Evolutionary conservation across 331 rosid species (phyloP).

Genomic region (Phaseolus coccineus): DNA sequence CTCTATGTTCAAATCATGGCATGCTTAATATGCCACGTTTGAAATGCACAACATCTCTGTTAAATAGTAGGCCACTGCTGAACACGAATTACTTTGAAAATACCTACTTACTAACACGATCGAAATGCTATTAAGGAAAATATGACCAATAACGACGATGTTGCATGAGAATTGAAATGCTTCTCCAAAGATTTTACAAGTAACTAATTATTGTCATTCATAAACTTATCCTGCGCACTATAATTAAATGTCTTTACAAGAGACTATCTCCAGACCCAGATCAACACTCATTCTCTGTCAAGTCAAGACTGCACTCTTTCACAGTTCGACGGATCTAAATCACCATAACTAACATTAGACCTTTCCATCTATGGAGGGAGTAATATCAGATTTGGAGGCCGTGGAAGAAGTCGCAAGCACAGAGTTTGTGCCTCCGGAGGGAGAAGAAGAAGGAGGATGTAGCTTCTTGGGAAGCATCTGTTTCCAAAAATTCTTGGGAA

Average conservation of each 20-base stretch:
- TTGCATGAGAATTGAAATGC: slow-evolving; percentile 32
- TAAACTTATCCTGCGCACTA: slow-evolving; percentile 42
- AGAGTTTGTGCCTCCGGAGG: slow-evolving; percentile 82
- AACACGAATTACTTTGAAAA: not conserved
- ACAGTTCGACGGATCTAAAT: slow-evolving; percentile 11
- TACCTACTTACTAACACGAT: slow-evolving; percentile 24
- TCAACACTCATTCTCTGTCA: slow-evolving; percentile 3
- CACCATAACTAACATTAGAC: slow-evolving; percentile 51
- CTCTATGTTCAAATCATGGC: no score
- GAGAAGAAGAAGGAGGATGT: slow-evolving; percentile 83
- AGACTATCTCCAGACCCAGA: slow-evolving; percentile 39
- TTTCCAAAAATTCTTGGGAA: slow-evolving; percentile 63
- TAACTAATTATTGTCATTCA: slow-evolving; percentile 29
- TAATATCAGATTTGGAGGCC: slow-evolving; percentile 43
- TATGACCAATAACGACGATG: slow-evolving; percentile 2
- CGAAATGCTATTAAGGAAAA: not conserved
- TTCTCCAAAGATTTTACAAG: slow-evolving; percentile 16
- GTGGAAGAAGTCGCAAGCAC: slow-evolving; percentile 53
- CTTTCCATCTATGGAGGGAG: slow-evolving; percentile 65
- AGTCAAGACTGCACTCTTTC: slow-evolving; percentile 41
- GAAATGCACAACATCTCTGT: no score
- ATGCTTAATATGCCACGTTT: no score
- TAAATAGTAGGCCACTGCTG: not conserved
- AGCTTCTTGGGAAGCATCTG: slow-evolving; percentile 97
- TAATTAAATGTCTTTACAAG: slow-evolving; percentile 49